These are phyloP conservation scores for Paraphaeosphaeria minitans DNA, from an alignment of 2,329 filamentous ascomycete genomes.

Conservation along the genomic window DNA sequence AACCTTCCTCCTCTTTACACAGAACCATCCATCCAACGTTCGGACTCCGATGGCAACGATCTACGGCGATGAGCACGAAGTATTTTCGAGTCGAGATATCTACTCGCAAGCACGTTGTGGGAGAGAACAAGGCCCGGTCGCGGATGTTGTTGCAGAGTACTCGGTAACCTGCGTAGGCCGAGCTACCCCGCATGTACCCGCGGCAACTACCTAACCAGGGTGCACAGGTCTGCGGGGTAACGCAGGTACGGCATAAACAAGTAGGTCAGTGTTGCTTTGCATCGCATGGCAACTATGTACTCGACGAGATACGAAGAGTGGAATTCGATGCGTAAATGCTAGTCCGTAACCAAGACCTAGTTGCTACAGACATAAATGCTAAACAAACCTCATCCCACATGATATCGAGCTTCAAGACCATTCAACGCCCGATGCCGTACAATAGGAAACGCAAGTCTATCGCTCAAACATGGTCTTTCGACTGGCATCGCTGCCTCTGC, in stretches of 20 bases:
- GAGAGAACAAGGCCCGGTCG: background rate
- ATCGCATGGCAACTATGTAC: background rate
- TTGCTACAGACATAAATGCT: background rate
- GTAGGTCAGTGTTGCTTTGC: background rate
- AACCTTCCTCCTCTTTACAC: background rate
- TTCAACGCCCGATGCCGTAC: conserved; percentile 11
- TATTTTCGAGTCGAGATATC: background rate
- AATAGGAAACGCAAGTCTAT: conserved; percentile 17
- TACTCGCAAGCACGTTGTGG: background rate
- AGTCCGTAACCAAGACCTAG: background rate
- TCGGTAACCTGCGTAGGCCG: background rate
- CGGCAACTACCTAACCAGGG: background rate
- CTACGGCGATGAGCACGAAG: background rate
- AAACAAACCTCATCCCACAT: conserved; percentile 11
- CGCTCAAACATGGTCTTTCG: conserved; percentile 46
- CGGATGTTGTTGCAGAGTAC: no score
- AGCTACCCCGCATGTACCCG: conserved; percentile 2
- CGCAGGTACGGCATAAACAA: background rate
- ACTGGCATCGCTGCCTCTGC: conserved; percentile 43
- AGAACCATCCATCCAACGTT: background rate
- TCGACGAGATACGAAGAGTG: background rate
- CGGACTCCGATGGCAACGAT: background rate
- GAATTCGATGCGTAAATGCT: background rate
- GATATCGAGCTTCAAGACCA: conserved; percentile 9
- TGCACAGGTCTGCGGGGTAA: background rate